Percentiles rank a stretch among this genome's conserved stretches.
phyloP scores from a whole-genome alignment of 2,329 filamentous ascomycete species.

The Rhinocladiella mackenziei region DNA sequence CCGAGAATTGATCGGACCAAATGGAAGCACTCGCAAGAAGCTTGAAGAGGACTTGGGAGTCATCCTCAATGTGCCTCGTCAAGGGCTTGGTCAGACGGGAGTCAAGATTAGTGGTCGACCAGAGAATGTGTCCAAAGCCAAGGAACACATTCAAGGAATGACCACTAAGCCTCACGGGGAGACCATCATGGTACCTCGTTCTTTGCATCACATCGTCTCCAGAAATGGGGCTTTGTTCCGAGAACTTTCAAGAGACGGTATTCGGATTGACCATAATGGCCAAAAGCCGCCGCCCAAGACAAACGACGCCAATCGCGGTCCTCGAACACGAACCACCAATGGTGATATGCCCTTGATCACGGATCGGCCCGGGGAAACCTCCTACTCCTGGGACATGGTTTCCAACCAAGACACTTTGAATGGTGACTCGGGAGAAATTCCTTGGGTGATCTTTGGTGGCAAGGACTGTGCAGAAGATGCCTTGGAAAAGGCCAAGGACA shows the following conservation, averaged over 20 bases:
- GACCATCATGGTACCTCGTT: constrained; percentile 76
- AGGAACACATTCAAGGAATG: constrained; percentile 73
- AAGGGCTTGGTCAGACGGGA: constrained; percentile 76
- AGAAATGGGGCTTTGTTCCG: constrained; percentile 95
- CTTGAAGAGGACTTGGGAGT: constrained; percentile 85
- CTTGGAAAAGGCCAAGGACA: constrained; percentile 73
- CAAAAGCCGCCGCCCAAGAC: constrained; percentile 70
- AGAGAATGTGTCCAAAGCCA: constrained; percentile 75
- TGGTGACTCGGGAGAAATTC: constrained; percentile 44
- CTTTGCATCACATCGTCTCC: constrained; percentile 76
- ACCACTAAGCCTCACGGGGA: constrained; percentile 85
- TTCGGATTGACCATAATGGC: constrained; percentile 87
- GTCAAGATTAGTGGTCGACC: constrained; percentile 81
- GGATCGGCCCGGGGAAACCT: constrained; percentile 68
- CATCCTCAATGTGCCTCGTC: constrained; percentile 83
- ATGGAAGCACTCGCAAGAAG: constrained; percentile 78
- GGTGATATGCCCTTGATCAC: constrained; percentile 80
- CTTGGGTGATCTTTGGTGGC: constrained; percentile 81
- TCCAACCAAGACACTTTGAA: constrained; percentile 26
- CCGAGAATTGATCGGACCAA: constrained; percentile 82
- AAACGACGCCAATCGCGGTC: constrained; percentile 44
- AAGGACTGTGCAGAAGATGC: constrained; percentile 57
- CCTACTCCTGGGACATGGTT: constrained; percentile 79
- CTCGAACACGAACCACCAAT: constrained; percentile 48
- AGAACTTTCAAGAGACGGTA: constrained; percentile 77